Evolutionary conservation across 495 filamentous ascomycete species (phyloP), one percentile per base, ranked within the genome.

Genomic region (Melanomma pulvis-pyrius): DNA sequence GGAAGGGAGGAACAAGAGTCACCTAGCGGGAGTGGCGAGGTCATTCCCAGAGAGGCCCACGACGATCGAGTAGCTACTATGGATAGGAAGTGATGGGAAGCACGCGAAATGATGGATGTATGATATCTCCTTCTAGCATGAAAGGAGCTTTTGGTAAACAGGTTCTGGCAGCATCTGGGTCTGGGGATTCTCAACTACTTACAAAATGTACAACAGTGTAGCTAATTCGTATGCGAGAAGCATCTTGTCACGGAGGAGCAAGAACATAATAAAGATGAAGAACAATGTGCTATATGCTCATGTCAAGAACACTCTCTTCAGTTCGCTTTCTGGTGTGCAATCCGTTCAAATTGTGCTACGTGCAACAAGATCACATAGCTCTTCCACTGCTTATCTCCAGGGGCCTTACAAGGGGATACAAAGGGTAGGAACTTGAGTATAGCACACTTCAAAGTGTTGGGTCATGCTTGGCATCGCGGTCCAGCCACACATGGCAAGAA

Each of bases 11-110:
- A 75, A 19, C 53, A 75, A 36, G 61, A 67, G 60, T 34, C 56
- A 2, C 19, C 36, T 25, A 52, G 76, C 48, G 81, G 84, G 70
- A 75, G 71, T 50, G 82, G 80, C 1, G 70, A 71, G 25, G 63
- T 84, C 52, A 69, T 85, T 22, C 80, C 84, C 57, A 86, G 84
- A 75, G 74, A 73, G 52, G 73, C 74, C 48, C 79, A 81, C 72
- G 81, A 85, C 71, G 76, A 77, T 21, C 50, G 34, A 19, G 1
- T 29, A 6, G 62, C 21, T 12, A 56, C 50, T 28, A 50, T 12
- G 36, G 49, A 67, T 17, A 66, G 52, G 44, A 56, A 61, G 28
- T 55, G 22, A 59, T n/a, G 17, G n/a, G 8, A 44, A 44, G 8
- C 17, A 44, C 2, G 34, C 19, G 34, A 22, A 17, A 12, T 24